Percentiles rank a stretch among this genome's conserved stretches.
phyloP scores from a whole-genome alignment of 108 stramenopile genomes.

The Pseudonitzschia multiseries region DNA sequence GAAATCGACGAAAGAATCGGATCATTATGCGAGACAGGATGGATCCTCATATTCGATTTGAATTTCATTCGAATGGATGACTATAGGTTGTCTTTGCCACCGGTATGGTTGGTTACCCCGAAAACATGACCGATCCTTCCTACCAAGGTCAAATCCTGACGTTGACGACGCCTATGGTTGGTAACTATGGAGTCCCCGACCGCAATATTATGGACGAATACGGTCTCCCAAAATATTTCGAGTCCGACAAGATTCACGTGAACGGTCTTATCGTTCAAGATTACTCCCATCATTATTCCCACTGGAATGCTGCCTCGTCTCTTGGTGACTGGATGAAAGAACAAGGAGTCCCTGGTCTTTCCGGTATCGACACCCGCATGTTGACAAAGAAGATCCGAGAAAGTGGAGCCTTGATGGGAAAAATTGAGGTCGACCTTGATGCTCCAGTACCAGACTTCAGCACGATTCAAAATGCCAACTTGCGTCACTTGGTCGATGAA shows the following conservation, averaged over 20 bases:
- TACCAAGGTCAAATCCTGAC: constrained; percentile 96
- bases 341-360: constrained; percentile 91
- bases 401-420: constrained; percentile 90
- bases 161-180: constrained; percentile 95
- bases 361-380: constrained; percentile 93
- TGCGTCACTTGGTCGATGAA: constrained; percentile 89
- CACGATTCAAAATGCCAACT: constrained; percentile 84
- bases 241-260: constrained; percentile 94
- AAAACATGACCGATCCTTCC: constrained; percentile 97
- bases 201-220: constrained; percentile 75
- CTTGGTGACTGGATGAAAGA: constrained; percentile 97
- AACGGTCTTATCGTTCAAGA: constrained; percentile 91
- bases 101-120: constrained; percentile 99
- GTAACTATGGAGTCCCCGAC: constrained; percentile 98
- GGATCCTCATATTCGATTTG: not conserved
- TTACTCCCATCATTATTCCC: constrained; percentile 89
- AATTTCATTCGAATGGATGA: constrained; percentile 5
- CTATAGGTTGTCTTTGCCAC: constrained; percentile 99
- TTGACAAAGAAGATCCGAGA: constrained; percentile 97
- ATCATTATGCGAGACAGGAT: not conserved
- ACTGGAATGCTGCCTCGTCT: constrained; percentile 94
- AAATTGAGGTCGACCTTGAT: constrained; percentile 82
- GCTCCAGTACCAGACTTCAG: constrained; percentile 50
- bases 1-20: not conserved
- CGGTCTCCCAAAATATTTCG: constrained; percentile 91